phyloP scores from a whole-genome alignment of 768 basidiomycete species.

The Pleurotus platypus region DNA sequence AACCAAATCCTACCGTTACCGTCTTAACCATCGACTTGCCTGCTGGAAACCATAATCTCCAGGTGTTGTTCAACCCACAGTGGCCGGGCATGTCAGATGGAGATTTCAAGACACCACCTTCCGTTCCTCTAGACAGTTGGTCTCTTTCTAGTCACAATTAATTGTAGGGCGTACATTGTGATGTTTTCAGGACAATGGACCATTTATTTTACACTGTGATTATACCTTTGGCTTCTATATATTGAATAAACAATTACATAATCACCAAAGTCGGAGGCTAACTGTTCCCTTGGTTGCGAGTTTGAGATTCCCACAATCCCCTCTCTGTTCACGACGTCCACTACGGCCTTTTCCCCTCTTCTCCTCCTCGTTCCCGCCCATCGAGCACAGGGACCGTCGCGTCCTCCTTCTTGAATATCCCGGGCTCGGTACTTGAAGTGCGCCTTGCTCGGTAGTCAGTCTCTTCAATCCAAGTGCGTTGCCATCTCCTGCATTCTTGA shows the following conservation, averaged over 20 bases:
- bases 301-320: neutral
- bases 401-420: neutral
- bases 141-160: conserved; percentile 73
- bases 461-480: conserved; percentile 6
- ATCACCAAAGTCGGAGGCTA: neutral
- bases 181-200: conserved; percentile 13
- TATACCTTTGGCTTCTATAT: conserved; percentile 1
- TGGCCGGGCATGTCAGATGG: conserved; percentile 64
- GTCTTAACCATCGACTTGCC: conserved; percentile 72
- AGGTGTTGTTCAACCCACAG: conserved; percentile 93
- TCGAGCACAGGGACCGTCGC: neutral
- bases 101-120: conserved; percentile 65
- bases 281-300: conserved; percentile 12
- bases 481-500: neutral
- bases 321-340: conserved; percentile 12
- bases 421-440: conserved; percentile 7
- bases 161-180: conserved; percentile 15
- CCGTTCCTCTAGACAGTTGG: conserved; percentile 75
- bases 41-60: conserved; percentile 71
- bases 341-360: conserved; percentile 14
- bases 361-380: conserved; percentile 6
- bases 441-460: conserved; percentile 1
- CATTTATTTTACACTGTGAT: neutral
- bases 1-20: conserved; percentile 72
- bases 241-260: conserved; percentile 1